These are phyloP conservation scores for Pezicula rhizophila DNA, from an alignment of 2,329 filamentous ascomycete genomes.

Conservation along the genomic window DNA sequence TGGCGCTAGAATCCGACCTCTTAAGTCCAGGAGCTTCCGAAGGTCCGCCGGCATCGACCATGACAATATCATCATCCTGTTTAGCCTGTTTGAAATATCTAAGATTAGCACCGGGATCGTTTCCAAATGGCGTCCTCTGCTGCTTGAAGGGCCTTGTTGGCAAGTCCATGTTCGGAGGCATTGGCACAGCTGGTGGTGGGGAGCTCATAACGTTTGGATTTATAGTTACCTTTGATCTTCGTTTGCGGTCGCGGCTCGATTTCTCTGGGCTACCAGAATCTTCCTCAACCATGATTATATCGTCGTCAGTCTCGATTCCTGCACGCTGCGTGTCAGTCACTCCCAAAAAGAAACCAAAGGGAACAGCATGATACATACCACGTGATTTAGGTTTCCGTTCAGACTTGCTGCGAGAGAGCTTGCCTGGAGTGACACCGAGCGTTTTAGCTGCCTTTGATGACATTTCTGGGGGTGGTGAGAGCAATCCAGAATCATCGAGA, in stretches of 20 bases:
- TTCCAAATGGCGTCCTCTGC: conserved; percentile 18
- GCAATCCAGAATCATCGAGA: conserved; percentile 53
- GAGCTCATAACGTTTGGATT: conserved; percentile 14
- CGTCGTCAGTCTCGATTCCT: conserved; percentile 38
- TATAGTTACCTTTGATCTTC: conserved; percentile 35
- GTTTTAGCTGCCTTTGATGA: conserved; percentile 74
- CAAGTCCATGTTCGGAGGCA: conserved; percentile 24
- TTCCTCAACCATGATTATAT: conserved; percentile 43
- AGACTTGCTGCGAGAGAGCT: conserved; percentile 42
- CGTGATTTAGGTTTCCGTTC: conserved; percentile 40
- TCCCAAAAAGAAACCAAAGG: not conserved
- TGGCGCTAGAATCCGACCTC: conserved; percentile 56
- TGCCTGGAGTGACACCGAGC: conserved; percentile 52
- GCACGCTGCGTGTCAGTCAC: conserved; percentile 12
- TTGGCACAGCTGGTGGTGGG: conserved; percentile 24
- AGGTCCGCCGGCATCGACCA: conserved; percentile 47
- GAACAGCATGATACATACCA: conserved; percentile 21
- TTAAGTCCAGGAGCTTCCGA: conserved; percentile 37
- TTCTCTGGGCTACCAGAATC: conserved; percentile 41
- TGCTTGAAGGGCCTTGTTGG: conserved; percentile 17
- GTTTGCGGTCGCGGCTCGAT: conserved; percentile 33
- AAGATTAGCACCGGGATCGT: conserved; percentile 30
- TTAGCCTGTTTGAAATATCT: conserved; percentile 54
- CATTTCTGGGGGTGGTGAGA: conserved; percentile 64
- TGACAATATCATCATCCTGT: conserved; percentile 57